These are phyloP conservation scores for Cyberlindnera saturnus DNA, from an alignment of 805 yeast genomes.

Conservation along the genomic window DNA sequence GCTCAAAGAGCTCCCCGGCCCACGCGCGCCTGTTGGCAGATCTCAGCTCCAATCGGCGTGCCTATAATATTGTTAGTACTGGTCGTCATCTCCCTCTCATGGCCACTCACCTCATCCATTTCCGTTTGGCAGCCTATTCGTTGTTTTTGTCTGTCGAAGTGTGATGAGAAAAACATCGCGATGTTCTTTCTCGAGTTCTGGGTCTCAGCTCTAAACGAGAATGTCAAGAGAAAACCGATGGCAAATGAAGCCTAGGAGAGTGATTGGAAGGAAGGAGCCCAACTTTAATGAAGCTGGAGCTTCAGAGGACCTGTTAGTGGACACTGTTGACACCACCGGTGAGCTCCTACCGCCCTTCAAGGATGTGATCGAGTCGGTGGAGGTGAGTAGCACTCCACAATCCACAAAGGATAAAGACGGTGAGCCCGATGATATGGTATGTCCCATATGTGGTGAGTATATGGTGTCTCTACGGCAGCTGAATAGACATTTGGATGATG, in stretches of 20 bases:
- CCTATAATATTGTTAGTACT: not conserved
- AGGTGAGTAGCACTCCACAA: not conserved
- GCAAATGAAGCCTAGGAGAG: not conserved
- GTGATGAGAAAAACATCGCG: too few species aligned
- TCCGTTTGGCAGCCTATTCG: not conserved
- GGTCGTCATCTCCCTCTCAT: not conserved
- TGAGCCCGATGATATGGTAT: constrained; percentile 22
- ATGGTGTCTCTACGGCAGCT: constrained; percentile 51
- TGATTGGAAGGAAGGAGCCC: not conserved
- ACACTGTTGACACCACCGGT: not conserved
- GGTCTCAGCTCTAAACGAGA: not conserved
- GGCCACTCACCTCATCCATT: constrained; percentile 8
- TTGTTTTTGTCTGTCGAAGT: not conserved
- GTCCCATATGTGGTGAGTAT: constrained; percentile 67
- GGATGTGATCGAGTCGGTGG: constrained; percentile 12
- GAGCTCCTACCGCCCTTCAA: not conserved
- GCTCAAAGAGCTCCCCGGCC: constrained; percentile 12
- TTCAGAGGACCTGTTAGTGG: not conserved
- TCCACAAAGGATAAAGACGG: not conserved
- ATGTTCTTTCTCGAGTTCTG: not conserved
- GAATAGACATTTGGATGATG: constrained; percentile 68
- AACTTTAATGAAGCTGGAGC: not conserved
- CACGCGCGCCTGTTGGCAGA: constrained; percentile 16
- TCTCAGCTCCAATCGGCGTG: constrained; percentile 7
- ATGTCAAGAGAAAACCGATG: not conserved